phyloP scores from a whole-genome alignment of 108 stramenopile species.

The Poteriospumella lacustris region DNA sequence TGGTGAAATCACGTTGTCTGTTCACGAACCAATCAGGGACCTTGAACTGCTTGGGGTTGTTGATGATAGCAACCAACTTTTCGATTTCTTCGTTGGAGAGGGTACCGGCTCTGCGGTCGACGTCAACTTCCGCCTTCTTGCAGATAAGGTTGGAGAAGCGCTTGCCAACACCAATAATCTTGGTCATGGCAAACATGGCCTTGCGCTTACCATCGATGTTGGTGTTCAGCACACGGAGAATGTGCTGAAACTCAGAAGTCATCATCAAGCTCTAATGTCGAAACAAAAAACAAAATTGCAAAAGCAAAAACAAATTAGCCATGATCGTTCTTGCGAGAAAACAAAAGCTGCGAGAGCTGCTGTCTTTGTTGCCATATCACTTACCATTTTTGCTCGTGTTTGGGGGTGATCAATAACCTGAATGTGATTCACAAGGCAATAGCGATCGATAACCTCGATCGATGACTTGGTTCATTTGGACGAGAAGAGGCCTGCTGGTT shows the following conservation, averaged over 20 bases:
- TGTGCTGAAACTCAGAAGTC: constrained; percentile 96
- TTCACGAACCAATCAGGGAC: constrained; percentile 99
- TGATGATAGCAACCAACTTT: constrained; percentile 96
- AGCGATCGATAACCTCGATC: too few relatives aligned
- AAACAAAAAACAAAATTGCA: too few relatives aligned
- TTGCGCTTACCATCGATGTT: constrained; percentile 99
- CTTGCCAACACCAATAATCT: constrained; percentile 96
- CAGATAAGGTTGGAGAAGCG: constrained; percentile 96
- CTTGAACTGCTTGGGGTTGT: constrained; percentile 97
- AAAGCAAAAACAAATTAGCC: too few relatives aligned
- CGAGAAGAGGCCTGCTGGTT: too few relatives aligned
- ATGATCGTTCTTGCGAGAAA: too few relatives aligned
- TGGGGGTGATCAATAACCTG: too few relatives aligned
- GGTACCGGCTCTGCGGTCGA: constrained; percentile 85
- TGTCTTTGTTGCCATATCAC: too few relatives aligned
- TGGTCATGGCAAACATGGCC: constrained; percentile 95
- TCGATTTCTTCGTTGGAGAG: constrained; percentile 98
- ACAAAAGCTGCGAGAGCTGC: too few relatives aligned
- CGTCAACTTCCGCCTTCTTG: constrained; percentile 99
- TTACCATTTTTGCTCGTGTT: too few relatives aligned
- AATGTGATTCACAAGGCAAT: too few relatives aligned
- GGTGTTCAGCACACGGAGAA: constrained; percentile 99
- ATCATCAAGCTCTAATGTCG: constrained; percentile 26
- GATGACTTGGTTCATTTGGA: too few relatives aligned
- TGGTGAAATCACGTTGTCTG: constrained; percentile 98